Evolutionary conservation across 2,329 filamentous ascomycete genomes (phyloP).

Genomic region (Penicillium sp.): DNA sequence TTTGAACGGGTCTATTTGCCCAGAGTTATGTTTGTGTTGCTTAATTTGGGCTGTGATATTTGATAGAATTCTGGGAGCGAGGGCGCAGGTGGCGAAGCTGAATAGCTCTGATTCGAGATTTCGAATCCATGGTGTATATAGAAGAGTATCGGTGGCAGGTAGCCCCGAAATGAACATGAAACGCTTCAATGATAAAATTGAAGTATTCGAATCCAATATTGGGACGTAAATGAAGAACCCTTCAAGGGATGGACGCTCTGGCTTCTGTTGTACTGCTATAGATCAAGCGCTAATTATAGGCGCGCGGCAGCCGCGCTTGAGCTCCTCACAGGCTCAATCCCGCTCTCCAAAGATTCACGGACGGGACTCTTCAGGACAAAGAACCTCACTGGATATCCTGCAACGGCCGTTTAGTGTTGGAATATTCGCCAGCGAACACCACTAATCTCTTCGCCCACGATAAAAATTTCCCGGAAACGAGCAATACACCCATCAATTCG

Average conservation of each 20-base stretch:
- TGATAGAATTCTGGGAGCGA: constrained; percentile 24
- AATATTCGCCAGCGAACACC: background rate
- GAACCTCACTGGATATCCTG: background rate
- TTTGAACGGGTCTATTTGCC: constrained; percentile 12
- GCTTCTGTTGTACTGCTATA: background rate
- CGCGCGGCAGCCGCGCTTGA: constrained; percentile 20
- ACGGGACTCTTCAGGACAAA: constrained; percentile 9
- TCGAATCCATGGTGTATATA: constrained; percentile 10
- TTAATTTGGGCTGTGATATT: constrained; percentile 14
- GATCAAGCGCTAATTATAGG: background rate
- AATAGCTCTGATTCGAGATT: constrained; percentile 6
- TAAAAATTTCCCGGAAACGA: background rate
- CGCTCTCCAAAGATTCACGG: constrained; percentile 17
- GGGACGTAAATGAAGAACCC: too few species aligned
- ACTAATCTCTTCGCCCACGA: background rate
- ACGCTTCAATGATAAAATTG: background rate
- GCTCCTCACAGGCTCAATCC: background rate
- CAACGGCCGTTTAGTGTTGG: background rate
- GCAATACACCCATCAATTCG: background rate
- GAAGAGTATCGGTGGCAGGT: background rate
- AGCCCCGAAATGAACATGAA: background rate
- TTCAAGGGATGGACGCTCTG: too few species aligned
- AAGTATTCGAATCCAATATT: background rate
- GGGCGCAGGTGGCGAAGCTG: constrained; percentile 40
- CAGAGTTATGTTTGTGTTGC: constrained; percentile 3